These are phyloP conservation scores for Aristolochia fimbriata DNA, from an alignment of 164 flowering plant species.

Conservation along the genomic window DNA sequence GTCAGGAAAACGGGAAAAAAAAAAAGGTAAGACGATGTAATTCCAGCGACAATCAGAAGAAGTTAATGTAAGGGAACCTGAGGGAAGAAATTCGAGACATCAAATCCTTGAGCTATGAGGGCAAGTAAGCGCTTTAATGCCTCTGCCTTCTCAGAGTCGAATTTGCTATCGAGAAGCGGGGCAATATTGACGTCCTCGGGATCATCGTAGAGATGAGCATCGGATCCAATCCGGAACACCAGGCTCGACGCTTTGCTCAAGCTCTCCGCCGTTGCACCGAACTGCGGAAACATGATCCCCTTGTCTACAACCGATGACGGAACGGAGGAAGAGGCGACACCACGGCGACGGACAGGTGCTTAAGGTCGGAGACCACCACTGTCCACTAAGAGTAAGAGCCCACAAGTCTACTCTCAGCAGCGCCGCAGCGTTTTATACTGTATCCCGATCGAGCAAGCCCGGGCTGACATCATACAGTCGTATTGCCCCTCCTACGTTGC, in stretches of 20 bases:
- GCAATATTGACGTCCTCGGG: constrained; percentile 93
- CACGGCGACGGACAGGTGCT: no score
- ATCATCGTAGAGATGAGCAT: constrained; percentile 98
- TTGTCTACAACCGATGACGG: background rate
- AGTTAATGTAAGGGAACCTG: constrained; percentile 38
- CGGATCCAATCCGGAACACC: constrained; percentile 94
- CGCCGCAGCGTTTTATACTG: no score
- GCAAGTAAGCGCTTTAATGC: constrained; percentile 96
- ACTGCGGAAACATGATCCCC: constrained; percentile 50
- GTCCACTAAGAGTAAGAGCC: no score
- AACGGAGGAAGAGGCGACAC: no score
- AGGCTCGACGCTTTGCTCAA: constrained; percentile 85
- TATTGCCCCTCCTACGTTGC: no score
- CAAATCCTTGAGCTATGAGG: constrained; percentile 92
- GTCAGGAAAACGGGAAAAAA: no score
- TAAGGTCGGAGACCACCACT: no score
- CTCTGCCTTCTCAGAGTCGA: constrained; percentile 91
- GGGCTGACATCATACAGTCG: no score
- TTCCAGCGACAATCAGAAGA: no score
- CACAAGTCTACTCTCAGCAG: no score
- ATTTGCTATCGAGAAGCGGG: constrained; percentile 81
- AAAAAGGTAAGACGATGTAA: no score
- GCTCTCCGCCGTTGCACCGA: constrained; percentile 80
- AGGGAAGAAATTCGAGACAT: constrained; percentile 95
- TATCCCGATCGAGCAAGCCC: no score